Base-by-base conservation (phyloP, 352 stramenopile species). In the Pythium graminicola region DNA sequence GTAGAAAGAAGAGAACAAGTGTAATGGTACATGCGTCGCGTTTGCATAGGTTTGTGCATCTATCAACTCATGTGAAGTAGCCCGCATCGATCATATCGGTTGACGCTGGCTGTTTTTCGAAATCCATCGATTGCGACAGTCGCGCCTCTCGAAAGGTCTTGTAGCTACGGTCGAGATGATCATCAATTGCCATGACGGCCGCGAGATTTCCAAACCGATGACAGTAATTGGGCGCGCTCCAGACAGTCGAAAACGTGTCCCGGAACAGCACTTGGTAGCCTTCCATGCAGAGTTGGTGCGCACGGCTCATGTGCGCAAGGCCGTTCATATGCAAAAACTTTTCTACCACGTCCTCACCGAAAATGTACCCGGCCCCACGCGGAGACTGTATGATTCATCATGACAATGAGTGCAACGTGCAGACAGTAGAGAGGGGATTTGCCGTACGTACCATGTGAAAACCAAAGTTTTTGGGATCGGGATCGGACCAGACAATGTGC, bases 161-260 rank as follows among this genome's bases (percentile, higher is more conserved):
- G 68, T 88, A 93, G 19, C 76, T 82, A 17, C 82, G 80, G 22
- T 60, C 66, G 48, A 95, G 73, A 23, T 47, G 72, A 50, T 87
- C 76, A 64, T 89, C 79, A 6, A 92, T 79, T 26, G 78, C 70
- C 13, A 95, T 62, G 64, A 95, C 93, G 0, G 78, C 80, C 24
- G 96, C 97, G n/a, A 96, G 95, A 65, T 99, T 99, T 71, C 99
- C 97, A 68, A 99, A 99, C 78, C 99, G 97, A 52, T 98, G 97
- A 73, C 97, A 99, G 71, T 99, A 99, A 73, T 99, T 99, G 11
- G 97, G 97, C 7, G 97, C 97, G 17, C 95, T 99, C 65, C 99
- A 99, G 47, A 99, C 88, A 13, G 97, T 99, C 10, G 99, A 97
- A 28, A 99, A 85, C 67, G 98, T 97, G 46, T 97, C 83, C 23